These are phyloP conservation scores for Paraphaeosphaeria sporulosa DNA, from an alignment of 2,329 filamentous ascomycete species.

Conservation along the genomic window DNA sequence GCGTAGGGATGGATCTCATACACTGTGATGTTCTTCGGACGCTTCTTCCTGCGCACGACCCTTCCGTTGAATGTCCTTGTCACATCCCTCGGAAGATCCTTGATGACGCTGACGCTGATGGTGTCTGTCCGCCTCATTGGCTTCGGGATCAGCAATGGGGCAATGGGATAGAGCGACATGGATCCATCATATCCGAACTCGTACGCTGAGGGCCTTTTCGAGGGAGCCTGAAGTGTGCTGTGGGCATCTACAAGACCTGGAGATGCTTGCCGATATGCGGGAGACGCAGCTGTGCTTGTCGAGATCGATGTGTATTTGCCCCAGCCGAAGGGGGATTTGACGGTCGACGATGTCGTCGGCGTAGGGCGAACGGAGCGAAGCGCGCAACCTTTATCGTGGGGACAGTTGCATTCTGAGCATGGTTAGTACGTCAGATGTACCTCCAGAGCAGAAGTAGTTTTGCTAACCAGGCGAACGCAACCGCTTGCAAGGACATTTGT, in stretches of 20 bases:
- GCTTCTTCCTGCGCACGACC: neutral
- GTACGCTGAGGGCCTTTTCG: neutral
- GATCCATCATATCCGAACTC: neutral
- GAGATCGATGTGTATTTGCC: neutral
- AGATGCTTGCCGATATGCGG: neutral
- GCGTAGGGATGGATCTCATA: neutral
- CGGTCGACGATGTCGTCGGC: neutral
- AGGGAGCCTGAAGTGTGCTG: neutral
- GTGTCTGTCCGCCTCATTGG: neutral
- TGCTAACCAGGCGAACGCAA: neutral
- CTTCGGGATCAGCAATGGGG: neutral
- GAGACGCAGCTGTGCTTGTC: neutral
- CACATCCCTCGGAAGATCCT: neutral
- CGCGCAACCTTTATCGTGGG: neutral
- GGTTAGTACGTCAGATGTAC: neutral
- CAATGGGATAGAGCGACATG: neutral
- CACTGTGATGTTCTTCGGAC: neutral
- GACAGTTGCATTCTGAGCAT: neutral
- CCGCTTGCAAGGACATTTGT: slow-evolving; percentile 1
- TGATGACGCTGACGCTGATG: neutral
- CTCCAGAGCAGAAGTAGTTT: accelerated
- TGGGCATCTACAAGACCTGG: neutral
- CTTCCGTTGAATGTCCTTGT: slow-evolving; percentile 4
- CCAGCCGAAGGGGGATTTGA: neutral
- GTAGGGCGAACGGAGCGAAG: neutral